phyloP scores from a whole-genome alignment of 2,329 filamentous ascomycete species.

The Neonectria magnoliae region DNA sequence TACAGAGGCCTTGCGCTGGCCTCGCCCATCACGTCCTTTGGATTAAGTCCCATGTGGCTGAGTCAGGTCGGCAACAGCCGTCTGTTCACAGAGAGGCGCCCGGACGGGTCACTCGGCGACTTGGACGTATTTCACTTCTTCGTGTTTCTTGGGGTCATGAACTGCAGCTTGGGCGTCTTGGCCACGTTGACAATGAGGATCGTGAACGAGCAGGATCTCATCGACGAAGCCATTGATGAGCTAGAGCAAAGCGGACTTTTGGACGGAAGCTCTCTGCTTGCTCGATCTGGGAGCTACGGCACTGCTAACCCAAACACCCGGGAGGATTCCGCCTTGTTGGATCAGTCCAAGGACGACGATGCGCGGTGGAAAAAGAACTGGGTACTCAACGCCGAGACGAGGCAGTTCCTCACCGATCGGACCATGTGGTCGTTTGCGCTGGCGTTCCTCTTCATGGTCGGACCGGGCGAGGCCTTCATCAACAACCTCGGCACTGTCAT shows the following conservation, averaged over 20 bases:
- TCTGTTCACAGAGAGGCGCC: slow-evolving; percentile 74
- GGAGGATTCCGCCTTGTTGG: slow-evolving; percentile 54
- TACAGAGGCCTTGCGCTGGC: slow-evolving; percentile 90
- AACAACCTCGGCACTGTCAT: slow-evolving; percentile 97
- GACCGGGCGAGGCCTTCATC: slow-evolving; percentile 96
- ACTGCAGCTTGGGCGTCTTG: slow-evolving; percentile 75
- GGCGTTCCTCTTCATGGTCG: slow-evolving; percentile 92
- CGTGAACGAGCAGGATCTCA: slow-evolving; percentile 86
- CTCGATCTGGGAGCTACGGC: slow-evolving; percentile 69
- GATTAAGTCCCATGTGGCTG: slow-evolving; percentile 94
- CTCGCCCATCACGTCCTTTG: slow-evolving; percentile 90
- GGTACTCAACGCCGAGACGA: slow-evolving; percentile 91
- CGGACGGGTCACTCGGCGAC: slow-evolving; percentile 71
- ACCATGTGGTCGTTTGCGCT: slow-evolving; percentile 96
- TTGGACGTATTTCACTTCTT: slow-evolving; percentile 88
- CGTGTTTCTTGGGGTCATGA: slow-evolving; percentile 79
- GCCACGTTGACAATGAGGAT: slow-evolving; percentile 80
- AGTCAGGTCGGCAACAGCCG: slow-evolving; percentile 87
- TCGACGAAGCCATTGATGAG: slow-evolving; percentile 89
- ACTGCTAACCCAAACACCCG: slow-evolving; percentile 58
- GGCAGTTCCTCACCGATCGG: slow-evolving; percentile 82
- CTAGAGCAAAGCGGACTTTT: slow-evolving; percentile 89
- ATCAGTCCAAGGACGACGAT: slow-evolving; percentile 56
- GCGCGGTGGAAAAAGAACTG: slow-evolving; percentile 81
- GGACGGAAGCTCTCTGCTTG: slow-evolving; percentile 78